These are phyloP conservation scores for Wickerhamiella pararugosa DNA, from an alignment of 1,139 yeast genomes.

Conservation along the genomic window DNA sequence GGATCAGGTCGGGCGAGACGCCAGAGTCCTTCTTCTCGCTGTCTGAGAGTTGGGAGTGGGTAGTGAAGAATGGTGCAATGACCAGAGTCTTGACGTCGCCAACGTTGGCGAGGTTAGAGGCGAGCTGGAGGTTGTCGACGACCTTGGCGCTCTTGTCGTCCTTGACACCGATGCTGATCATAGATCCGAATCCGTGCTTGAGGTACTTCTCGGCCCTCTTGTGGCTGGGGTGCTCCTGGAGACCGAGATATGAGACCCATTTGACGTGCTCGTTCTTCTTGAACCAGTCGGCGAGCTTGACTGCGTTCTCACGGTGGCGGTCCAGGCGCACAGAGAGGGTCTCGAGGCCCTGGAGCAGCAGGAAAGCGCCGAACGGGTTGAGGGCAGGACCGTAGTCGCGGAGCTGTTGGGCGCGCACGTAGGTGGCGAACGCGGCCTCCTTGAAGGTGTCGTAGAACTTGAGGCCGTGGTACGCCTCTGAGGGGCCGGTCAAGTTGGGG, in stretches of 20 bases:
- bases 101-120: conserved; percentile 87
- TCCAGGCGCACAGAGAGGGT: conserved; percentile 87
- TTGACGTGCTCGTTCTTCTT: conserved; percentile 58
- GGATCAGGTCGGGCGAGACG: conserved; percentile 72
- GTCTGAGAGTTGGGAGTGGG: conserved; percentile 79
- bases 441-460: conserved; percentile 73
- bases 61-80: conserved; percentile 89
- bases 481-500: conserved; percentile 83
- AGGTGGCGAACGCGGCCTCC: conserved; percentile 61
- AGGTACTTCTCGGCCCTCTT: conserved; percentile 72
- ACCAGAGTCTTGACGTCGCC: conserved; percentile 93
- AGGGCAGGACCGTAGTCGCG: conserved; percentile 87
- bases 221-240: conserved; percentile 69
- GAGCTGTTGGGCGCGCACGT: conserved; percentile 68
- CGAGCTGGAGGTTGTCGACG: conserved; percentile 68
- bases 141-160: conserved; percentile 49
- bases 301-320: conserved; percentile 78
- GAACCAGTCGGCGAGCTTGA: conserved; percentile 62
- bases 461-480: conserved; percentile 88
- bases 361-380: conserved; percentile 80
- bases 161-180: conserved; percentile 78
- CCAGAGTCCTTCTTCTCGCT: conserved; percentile 73
- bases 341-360: conserved; percentile 80
- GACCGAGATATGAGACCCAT: conserved; percentile 89
- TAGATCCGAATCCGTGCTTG: conserved; percentile 68